phyloP scores from a whole-genome alignment of 345 rosid genomes.

The Aquilaria sinensis region DNA sequence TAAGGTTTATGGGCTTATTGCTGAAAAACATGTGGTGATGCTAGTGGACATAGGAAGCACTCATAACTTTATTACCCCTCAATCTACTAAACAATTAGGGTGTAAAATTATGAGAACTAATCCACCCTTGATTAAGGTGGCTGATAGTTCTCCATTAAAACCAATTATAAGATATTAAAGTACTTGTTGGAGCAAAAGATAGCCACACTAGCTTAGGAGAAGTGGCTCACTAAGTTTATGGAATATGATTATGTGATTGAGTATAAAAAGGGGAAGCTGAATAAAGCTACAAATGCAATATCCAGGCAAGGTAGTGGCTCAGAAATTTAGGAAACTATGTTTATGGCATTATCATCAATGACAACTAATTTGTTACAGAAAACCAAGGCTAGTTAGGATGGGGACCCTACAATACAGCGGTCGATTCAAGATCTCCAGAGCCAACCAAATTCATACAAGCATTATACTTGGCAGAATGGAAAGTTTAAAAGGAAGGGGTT shows the following conservation, averaged over 20 bases:
- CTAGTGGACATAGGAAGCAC: too few relatives aligned
- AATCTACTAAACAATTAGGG: too few relatives aligned
- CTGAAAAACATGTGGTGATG: too few relatives aligned
- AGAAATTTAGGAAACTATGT: too few relatives aligned
- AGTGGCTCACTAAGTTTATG: neutral
- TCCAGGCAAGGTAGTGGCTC: neutral
- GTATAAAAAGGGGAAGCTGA: too few relatives aligned
- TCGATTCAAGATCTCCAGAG: neutral
- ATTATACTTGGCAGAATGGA: neutral
- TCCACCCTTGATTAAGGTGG: neutral
- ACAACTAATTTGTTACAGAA: neutral
- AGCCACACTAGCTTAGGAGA: neutral
- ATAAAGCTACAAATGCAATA: neutral
- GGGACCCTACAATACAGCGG: neutral
- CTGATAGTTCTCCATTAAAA: neutral
- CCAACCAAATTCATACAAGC: neutral
- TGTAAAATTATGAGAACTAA: too few relatives aligned
- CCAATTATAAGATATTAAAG: neutral
- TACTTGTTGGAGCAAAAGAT: neutral
- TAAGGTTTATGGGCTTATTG: too few relatives aligned
- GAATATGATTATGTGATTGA: too few relatives aligned
- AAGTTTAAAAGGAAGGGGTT: neutral
- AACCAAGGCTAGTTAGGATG: neutral
- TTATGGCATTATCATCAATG: too few relatives aligned
- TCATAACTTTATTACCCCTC: too few relatives aligned